Evolutionary conservation across 164 flowering plant species (phyloP), one percentile per base, ranked within the genome.

Genomic region (Saururus chinensis): DNA sequence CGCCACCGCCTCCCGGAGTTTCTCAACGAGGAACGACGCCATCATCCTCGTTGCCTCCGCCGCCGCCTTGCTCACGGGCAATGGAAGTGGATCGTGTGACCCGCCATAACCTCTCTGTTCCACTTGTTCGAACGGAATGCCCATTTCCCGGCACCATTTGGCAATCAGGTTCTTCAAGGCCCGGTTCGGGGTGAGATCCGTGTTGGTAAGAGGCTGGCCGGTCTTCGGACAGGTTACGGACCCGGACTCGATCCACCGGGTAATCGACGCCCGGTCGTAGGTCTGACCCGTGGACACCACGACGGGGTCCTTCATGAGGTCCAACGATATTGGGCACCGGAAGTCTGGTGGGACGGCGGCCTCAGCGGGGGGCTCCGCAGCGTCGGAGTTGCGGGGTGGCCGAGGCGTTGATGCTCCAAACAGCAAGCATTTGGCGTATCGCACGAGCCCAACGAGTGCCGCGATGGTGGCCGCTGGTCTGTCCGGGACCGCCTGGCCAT

Each of bases 201-300:
- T 70, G 70, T 84, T 86, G 67, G 73, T 23, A 64, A 92, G 75
- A 24, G 68, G 63, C 72, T 92, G 98, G 45, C 95, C 96, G 5
- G 96, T 85, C 64, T 89, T 92, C 0, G 98, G 98, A 71, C 98
- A 92, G 74, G 95, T 84, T 71, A 68, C 63, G 75, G 84, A 95
- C 0, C 96, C 98, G 0, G 96, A 80, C 49, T 83, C 88, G 62
- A 92, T 74, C 98, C 98, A 92, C 12, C 67, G 67, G 7, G 37
- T 68, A 54, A 92, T 89, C 0, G 90, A 82, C 7, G 70, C 58
- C 7, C 95, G 79, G 67, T 92, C 98, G 69, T 88, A 92, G 48
- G 98, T 88, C 73, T 92, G 98, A 0, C 98, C 98, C 0, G 96
- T 87, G 0, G 92, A 75, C 64, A 84, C 89, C 26, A 87, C 92